Evolutionary conservation across 108 stramenopile species (phyloP).

Genomic region (Poteriospumella lacustris): DNA sequence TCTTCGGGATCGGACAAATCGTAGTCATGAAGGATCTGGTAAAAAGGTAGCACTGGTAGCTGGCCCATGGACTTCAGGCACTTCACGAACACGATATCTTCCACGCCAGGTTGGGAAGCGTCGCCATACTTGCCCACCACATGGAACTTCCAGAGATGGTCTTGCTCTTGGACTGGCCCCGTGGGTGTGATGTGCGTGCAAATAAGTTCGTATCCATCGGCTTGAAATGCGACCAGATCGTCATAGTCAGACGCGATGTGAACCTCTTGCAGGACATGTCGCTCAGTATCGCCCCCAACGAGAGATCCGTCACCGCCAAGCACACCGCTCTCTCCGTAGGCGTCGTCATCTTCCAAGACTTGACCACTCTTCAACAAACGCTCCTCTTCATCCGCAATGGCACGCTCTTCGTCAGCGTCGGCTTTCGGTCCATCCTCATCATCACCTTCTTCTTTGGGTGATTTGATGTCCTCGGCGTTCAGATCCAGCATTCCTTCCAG

Average conservation of each 20-base stretch:
- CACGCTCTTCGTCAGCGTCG: neutral
- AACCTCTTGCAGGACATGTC: neutral
- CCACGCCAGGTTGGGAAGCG: neutral
- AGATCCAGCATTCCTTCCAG: neutral
- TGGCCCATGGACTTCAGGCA: neutral
- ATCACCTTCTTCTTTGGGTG: neutral
- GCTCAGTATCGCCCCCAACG: neutral
- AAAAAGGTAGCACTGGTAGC: neutral
- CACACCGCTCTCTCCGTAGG: neutral
- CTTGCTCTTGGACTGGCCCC: neutral
- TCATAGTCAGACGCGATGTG: conserved; percentile 7
- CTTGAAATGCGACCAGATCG: neutral
- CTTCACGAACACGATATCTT: neutral
- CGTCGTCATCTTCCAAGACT: neutral
- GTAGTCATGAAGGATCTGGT: neutral
- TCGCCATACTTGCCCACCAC: neutral
- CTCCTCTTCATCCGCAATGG: neutral
- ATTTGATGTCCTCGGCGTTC: neutral
- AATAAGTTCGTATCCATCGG: neutral
- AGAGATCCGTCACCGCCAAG: neutral
- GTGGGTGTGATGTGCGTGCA: neutral
- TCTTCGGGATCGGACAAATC: neutral
- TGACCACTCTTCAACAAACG: neutral
- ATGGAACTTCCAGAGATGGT: conserved; percentile 6
- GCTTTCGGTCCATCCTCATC: conserved; percentile 15